phyloP scores from a whole-genome alignment of 805 yeast species.

The Barnettozyma wickerhamii region DNA sequence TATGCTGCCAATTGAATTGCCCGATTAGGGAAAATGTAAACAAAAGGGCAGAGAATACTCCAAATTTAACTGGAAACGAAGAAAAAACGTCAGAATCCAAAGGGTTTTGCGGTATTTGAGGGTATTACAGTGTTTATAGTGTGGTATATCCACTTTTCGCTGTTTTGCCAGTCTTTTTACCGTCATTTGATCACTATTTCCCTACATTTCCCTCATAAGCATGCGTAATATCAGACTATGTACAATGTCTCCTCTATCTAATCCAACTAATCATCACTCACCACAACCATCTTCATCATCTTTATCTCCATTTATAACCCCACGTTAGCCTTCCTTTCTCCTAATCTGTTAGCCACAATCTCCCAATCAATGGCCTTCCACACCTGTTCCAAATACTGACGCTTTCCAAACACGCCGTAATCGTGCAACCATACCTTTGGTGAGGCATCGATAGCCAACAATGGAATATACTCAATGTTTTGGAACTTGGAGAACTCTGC shows the following conservation, averaged over 20 bases:
- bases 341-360: slow-evolving; percentile 40
- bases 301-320: too few species aligned
- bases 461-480: slow-evolving; percentile 42
- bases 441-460: slow-evolving; percentile 68
- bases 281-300: too few species aligned
- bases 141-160: too few species aligned
- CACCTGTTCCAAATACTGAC: slow-evolving; percentile 54
- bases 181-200: too few species aligned
- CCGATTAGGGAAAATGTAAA: slow-evolving; percentile 9
- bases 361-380: slow-evolving; percentile 77
- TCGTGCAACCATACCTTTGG: slow-evolving; percentile 67
- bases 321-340: slow-evolving; percentile 3
- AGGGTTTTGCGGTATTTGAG: too few species aligned
- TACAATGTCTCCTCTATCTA: too few species aligned
- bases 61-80: too few species aligned
- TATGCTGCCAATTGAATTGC: slow-evolving; percentile 1
- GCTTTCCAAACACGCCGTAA: slow-evolving; percentile 75
- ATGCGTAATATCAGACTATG: not conserved
- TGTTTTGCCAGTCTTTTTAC: not conserved
- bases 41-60: not conserved
- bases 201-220: too few species aligned
- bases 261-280: too few species aligned
- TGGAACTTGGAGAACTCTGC: slow-evolving; percentile 31
- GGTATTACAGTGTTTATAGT: too few species aligned
- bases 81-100: too few species aligned